These are phyloP conservation scores for Rosa chinensis DNA, from an alignment of 306 rosid species.

Conservation along the genomic window DNA sequence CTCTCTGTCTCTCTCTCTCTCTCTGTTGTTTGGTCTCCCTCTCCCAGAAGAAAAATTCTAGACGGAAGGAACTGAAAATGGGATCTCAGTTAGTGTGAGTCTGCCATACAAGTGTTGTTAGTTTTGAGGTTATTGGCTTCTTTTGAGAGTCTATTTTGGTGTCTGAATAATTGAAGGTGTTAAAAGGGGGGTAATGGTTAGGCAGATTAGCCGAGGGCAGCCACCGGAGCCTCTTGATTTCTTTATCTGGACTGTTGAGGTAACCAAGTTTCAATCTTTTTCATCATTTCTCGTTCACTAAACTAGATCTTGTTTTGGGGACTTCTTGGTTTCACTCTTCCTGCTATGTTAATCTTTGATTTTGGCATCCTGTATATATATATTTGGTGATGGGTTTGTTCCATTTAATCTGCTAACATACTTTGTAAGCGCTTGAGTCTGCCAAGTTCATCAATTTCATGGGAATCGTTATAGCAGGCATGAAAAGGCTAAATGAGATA, in stretches of 20 bases:
- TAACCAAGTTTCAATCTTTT: slow-evolving; percentile 24
- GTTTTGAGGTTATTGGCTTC: not conserved
- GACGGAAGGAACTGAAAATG: no score
- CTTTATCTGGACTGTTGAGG: slow-evolving; percentile 99
- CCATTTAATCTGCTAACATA: no score
- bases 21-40: no score
- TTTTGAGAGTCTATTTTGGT: not conserved
- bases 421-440: not conserved
- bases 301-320: slow-evolving; percentile 16
- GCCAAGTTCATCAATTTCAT: not conserved
- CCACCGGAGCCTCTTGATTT: slow-evolving; percentile 98
- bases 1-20: no score
- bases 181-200: slow-evolving; percentile 36
- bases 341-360: not conserved
- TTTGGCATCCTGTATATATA: no score
- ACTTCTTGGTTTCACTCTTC: not conserved
- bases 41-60: no score
- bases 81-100: not conserved
- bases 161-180: not conserved
- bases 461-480: no score
- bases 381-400: not conserved
- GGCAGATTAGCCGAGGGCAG: slow-evolving; percentile 75
- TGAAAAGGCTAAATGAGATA: no score
- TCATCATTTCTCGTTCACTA: not conserved
- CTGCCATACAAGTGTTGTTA: not conserved